Evolutionary conservation across 495 filamentous ascomycete species (phyloP).

Genomic region (Parathielavia hyrcaniae): DNA sequence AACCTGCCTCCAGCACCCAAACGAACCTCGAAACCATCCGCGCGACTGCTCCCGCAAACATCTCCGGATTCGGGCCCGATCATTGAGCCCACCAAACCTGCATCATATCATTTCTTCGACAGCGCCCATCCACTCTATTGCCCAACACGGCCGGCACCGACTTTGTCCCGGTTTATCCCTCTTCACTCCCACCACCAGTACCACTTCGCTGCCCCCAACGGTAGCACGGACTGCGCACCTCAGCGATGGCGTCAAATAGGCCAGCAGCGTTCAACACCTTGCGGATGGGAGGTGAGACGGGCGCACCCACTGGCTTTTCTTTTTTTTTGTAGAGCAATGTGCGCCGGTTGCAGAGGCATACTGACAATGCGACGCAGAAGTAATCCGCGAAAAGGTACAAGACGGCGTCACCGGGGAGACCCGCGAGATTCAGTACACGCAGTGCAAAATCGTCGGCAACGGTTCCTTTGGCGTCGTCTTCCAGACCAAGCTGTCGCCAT

Average conservation of each 20-base stretch:
- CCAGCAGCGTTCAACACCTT: constrained; percentile 49
- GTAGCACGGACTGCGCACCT: constrained; percentile 30
- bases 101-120: constrained; percentile 11
- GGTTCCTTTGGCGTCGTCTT: constrained; percentile 98
- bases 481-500: constrained; percentile 95
- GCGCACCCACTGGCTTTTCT: not conserved
- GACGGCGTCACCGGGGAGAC: constrained; percentile 95
- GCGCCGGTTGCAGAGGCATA: constrained; percentile 1
- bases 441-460: constrained; percentile 99
- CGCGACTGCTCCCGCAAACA: constrained; percentile 8
- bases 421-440: constrained; percentile 93
- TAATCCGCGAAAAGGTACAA: constrained; percentile 97
- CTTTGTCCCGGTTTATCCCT: constrained; percentile 26
- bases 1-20: constrained; percentile 17
- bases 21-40: constrained; percentile 6
- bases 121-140: constrained; percentile 32
- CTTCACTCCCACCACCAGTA: constrained; percentile 26
- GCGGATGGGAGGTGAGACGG: constrained; percentile 50
- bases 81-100: constrained; percentile 19
- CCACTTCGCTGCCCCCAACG: constrained; percentile 22
- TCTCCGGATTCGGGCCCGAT: constrained; percentile 12
- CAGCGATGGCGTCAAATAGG: constrained; percentile 46
- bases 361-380: constrained; percentile 53
- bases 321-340: too few species aligned
- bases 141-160: constrained; percentile 44